These are phyloP conservation scores for Microthlaspi erraticum DNA, from an alignment of 345 rosid genomes.

Conservation along the genomic window DNA sequence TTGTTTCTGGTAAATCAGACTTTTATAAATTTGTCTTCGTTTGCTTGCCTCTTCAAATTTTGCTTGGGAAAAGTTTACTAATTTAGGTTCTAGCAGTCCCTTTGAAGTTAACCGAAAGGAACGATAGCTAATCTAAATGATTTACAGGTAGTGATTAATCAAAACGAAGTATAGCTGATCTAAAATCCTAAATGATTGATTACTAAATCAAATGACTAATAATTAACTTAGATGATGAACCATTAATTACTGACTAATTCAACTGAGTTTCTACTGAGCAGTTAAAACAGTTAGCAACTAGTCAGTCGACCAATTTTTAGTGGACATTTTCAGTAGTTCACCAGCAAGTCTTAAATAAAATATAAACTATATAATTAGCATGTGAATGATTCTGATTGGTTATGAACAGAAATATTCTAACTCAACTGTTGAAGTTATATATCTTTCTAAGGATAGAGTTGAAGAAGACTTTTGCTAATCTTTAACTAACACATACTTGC, in stretches of 20 bases:
- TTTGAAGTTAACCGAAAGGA: background rate
- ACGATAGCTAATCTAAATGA: too few species aligned
- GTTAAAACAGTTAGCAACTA: background rate
- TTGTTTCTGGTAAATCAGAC: background rate
- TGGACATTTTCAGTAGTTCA: conserved; percentile 18
- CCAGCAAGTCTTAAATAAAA: background rate
- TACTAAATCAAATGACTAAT: too few species aligned
- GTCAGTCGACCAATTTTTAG: background rate
- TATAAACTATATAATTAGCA: background rate
- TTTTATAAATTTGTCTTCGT: background rate
- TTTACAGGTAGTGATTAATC: too few species aligned
- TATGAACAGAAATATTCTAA: conserved; percentile 31
- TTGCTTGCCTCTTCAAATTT: conserved; percentile 23
- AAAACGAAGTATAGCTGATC: too few species aligned
- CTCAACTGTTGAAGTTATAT: conserved; percentile 18
- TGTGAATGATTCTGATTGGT: conserved; percentile 26
- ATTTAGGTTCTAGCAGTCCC: background rate
- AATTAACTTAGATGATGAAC: too few species aligned
- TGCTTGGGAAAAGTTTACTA: background rate
- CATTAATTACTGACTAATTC: too few species aligned
- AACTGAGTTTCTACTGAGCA: too few species aligned
- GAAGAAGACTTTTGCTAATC: conserved; percentile 34
- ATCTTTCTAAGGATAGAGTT: conserved; percentile 14
- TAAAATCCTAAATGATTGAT: too few species aligned
- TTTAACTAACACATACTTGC: conserved; percentile 30